Conservation (phyloP, 352 stramenopile genomes). For the Pilasporangium apinafurcum region DNA sequence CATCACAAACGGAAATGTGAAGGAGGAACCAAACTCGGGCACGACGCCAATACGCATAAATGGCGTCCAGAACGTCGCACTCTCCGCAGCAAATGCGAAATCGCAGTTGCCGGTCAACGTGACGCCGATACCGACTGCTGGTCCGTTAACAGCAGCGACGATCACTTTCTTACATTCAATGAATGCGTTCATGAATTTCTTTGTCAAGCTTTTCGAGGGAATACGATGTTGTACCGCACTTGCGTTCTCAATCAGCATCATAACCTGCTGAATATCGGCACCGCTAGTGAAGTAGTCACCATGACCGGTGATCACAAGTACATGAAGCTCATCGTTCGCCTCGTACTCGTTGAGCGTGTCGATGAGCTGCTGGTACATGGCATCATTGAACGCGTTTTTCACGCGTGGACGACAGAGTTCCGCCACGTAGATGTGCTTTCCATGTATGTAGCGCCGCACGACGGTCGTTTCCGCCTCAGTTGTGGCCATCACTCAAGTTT, state of each 20-base stretch:
- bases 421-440: slow-evolving; percentile 46
- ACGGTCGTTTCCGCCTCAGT: slow-evolving; percentile 1
- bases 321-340: slow-evolving; percentile 50
- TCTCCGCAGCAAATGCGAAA: too few relatives aligned
- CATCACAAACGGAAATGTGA: slow-evolving; percentile 60
- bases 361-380: slow-evolving; percentile 81
- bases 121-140: slow-evolving; percentile 69
- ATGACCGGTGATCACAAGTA: slow-evolving; percentile 80
- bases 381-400: slow-evolving; percentile 89
- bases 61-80: slow-evolving; percentile 66
- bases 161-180: slow-evolving; percentile 65
- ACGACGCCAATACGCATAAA: slow-evolving; percentile 74
- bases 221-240: slow-evolving; percentile 16
- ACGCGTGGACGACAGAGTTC: slow-evolving; percentile 59
- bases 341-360: slow-evolving; percentile 55
- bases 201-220: slow-evolving; percentile 35
- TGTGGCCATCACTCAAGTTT: not conserved
- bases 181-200: slow-evolving; percentile 60
- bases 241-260: slow-evolving; percentile 19
- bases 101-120: too few relatives aligned
- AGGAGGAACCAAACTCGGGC: slow-evolving; percentile 66
- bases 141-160: slow-evolving; percentile 74
- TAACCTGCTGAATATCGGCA: slow-evolving; percentile 56
- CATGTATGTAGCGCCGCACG: slow-evolving; percentile 31
- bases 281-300: slow-evolving; percentile 90